A percentile compares a stretch with the other conserved stretches of the same genome.
Evolutionary conservation across 768 basidiomycete genomes (phyloP).

Genomic region (Mycena leptocephala): DNA sequence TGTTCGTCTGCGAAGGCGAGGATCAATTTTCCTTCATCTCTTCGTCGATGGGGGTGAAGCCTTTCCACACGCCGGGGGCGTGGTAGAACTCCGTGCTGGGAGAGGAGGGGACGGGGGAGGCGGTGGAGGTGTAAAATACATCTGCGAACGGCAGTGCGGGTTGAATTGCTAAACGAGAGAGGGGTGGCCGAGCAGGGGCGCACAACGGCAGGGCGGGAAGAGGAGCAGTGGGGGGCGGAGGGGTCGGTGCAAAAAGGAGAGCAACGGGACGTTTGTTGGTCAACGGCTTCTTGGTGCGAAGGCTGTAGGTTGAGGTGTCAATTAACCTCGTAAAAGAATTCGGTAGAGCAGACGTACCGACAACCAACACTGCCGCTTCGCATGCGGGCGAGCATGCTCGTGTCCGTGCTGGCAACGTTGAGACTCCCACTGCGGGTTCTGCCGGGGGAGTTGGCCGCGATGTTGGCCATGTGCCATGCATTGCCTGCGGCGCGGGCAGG

Average conservation of each 20-base stretch:
- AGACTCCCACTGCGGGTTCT: slow-evolving; percentile 55
- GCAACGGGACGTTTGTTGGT: slow-evolving; percentile 30
- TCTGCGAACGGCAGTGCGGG: slow-evolving; percentile 24
- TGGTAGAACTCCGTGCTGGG: slow-evolving; percentile 31
- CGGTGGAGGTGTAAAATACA: slow-evolving; percentile 25
- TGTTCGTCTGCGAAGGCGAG: neutral
- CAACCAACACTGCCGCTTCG: slow-evolving; percentile 55
- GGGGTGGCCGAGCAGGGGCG: slow-evolving; percentile 34
- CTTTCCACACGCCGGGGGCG: slow-evolving; percentile 23
- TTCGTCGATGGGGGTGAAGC: slow-evolving; percentile 33
- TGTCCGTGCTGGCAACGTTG: slow-evolving; percentile 47
- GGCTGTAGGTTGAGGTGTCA: neutral
- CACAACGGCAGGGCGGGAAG: slow-evolving; percentile 30
- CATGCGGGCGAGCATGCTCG: slow-evolving; percentile 55
- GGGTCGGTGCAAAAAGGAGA: slow-evolving; percentile 30
- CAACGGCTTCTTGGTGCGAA: slow-evolving; percentile 28
- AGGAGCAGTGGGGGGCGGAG: slow-evolving; percentile 28
- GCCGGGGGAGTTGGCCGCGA: slow-evolving; percentile 49
- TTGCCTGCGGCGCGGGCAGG: slow-evolving; percentile 57
- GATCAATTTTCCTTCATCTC: slow-evolving; percentile 36
- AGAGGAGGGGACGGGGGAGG: slow-evolving; percentile 34
- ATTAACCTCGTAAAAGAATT: neutral
- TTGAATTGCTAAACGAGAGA: slow-evolving; percentile 35
- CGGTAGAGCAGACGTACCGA: slow-evolving; percentile 19
- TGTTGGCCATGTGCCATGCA: slow-evolving; percentile 52